Evolutionary conservation across 441 rosid genomes (phyloP), one percentile per base, ranked within the genome.

Genomic region (Flueggea neowawraea): DNA sequence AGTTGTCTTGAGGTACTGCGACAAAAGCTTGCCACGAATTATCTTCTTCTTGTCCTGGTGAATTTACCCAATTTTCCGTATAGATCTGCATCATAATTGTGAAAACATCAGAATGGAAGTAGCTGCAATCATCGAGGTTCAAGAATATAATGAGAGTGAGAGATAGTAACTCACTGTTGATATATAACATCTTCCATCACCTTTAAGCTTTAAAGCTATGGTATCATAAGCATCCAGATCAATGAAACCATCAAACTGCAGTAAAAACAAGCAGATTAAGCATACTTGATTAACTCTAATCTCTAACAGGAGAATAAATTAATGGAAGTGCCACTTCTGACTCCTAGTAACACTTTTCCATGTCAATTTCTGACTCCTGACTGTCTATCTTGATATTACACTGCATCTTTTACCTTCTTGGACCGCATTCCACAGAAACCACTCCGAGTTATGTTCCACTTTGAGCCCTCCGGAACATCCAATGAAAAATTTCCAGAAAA

Each of bases 351-450:
- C 28, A 22, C 28, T 22, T 22, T 22, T 52, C 31, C 28, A 2
- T 0, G 22, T 55, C 32, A 12, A 4, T 5, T 44, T 15, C 22
- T 57, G 8, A 52, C 33, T 31, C 22, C 28, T 28, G 70, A 41
- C 22, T 31, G 14, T 7, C 28, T 31, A 68, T 33, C 49, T 16
- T 31, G 16, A 53, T 60, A 31, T 9, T 51, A 14, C 8, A 31
- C 64, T 69, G 44, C 6, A 48, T 16, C 28, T 28, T 39, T 63
- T 60, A 88, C 96, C 96, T 94, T 90, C 84, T 83, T 94, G 59
- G 96, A 89, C 60, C 95, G 87, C 97, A 94, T 94, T 61, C 97
- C 98, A 63, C 95, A 90, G 69, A 90, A 90, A 63, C 98, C 96
- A 66, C 97, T 68, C 48, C 96, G 81, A 67, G 57, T 82, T 55